Conservation (phyloP, 805 yeast species). For the Torulaspora indica region DNA sequence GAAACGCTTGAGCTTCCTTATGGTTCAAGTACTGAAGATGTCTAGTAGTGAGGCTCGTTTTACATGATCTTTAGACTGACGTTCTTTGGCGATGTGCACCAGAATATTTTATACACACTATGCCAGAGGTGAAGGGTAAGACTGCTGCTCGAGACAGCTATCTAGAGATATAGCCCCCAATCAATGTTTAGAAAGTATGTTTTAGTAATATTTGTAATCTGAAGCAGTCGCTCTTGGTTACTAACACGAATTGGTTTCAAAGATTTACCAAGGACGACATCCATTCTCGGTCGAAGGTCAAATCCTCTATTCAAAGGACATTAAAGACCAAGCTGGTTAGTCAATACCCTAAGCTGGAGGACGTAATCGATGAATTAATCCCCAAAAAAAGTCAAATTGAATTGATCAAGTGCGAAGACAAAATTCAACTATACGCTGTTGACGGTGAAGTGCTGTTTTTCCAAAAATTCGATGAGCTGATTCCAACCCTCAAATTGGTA, state of each 20-base stretch:
- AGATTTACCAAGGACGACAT: constrained; percentile 80
- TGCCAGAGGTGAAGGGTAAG: neutral
- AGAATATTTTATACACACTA: neutral
- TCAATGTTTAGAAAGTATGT: constrained; percentile 8
- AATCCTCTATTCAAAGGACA: constrained; percentile 92
- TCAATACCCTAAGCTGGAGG: constrained; percentile 71
- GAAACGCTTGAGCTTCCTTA: no score
- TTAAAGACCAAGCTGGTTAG: constrained; percentile 66
- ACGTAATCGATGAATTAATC: constrained; percentile 70
- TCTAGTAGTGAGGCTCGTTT: no score
- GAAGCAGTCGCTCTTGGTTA: neutral
- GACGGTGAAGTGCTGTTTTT: constrained; percentile 71
- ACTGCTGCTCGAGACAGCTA: neutral
- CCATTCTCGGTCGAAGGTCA: constrained; percentile 85
- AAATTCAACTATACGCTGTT: constrained; percentile 68
- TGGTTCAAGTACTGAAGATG: no score
- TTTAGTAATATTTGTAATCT: neutral
- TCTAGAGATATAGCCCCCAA: neutral
- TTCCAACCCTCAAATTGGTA: constrained; percentile 70
- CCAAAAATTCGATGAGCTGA: constrained; percentile 74
- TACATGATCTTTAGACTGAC: no score
- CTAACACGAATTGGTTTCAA: constrained; percentile 3
- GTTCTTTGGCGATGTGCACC: no score
- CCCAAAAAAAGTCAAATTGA: constrained; percentile 86
- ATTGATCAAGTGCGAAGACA: constrained; percentile 83